Base-by-base conservation (phyloP, 108 stramenopile genomes). In the Skeletonema menzelii region DNA sequence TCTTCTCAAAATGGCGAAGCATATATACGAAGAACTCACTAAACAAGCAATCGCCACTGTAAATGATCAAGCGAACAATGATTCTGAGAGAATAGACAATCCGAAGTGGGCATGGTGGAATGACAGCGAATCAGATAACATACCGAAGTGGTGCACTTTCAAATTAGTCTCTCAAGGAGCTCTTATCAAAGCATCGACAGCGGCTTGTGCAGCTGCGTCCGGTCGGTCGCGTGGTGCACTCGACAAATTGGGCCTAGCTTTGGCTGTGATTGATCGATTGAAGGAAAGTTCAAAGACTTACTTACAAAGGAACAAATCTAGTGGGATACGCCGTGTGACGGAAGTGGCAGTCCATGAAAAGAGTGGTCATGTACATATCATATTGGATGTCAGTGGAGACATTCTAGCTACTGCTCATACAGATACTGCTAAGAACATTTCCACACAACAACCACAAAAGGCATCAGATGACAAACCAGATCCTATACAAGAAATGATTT, bases 181-280 rank as follows among this genome's bases (percentile, higher is more conserved):
- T 28, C 8, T 19, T 24, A n/a, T 82, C 8, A 44, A 72, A 38
- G 72, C 44, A 13, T 79, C 82, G 1, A 82, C 87, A 44, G 75
- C 61, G 1, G 85, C 87, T 15, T 91, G 90, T 62, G 87, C 88
- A 30, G 83, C 88, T 49, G 77, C 89, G 49, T 64, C 87, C 8
- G 90, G 90, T 69, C 65, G 58, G 1, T 79, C 79, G 5, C 76
- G 85, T 61, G 80, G 83, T 46, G 40, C 44, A 4, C 57, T 86
- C 26, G 73, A 80, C 49, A 73, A 79, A 65, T 58, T 56, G 24
- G 42, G 22, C 15, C 61, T 90, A 4, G 70, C 73, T 42, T 28
- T 72, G 27, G 44, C 49, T 22, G 66, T 88, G 17, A 65, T 88
- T 27, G 56, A 69, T 15, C 44, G 53, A 17, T 58, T 88, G 32